Base-by-base conservation (phyloP, 257 asterid species). In the Dorcoceras hygrometricum region DNA sequence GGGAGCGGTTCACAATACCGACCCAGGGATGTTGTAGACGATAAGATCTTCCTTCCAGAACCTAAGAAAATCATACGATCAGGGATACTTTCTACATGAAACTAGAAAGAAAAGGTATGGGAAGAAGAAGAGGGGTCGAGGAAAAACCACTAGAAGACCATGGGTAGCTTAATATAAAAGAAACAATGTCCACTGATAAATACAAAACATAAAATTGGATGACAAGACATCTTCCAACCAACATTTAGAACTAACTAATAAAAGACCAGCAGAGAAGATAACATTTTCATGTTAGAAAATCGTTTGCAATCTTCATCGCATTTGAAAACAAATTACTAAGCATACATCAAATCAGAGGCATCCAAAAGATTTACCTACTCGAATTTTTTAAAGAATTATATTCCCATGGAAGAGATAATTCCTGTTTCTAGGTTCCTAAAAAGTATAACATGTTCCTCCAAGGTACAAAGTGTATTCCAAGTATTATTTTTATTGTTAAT, bases 1-100 rank as follows among this genome's bases (percentile, higher is more conserved):
- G 98, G 55, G 98, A 91, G 34, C 98, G 90, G 66, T 91, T 91
- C 57, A 91, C 98, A 59, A 91, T 72, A 71, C 98, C 98, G 72
- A 91, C 98, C 98, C 98, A 91, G 59, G 98, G 96, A 12, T 78
- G 88, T 68, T 83, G 98, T 75, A 91, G 80, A 57, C 91, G 91
- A 62, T 88, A 88, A 50, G 98, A 76, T 79, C 95, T 89, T 75
- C 98, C 96, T 77, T 91, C 98, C 32, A 89, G 87, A 75, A 91
- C 98, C 98, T 91, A 72, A 43, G 51, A 14, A 43, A 43, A 43
- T 12, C 19, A 43, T 43, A 3, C n/a, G 4, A 43, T 43, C 19
- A 43, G 51, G 51, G n/a, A 25, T 24, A 64, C 50, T 62, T 25
- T 28, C 16, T 59, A 62, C 23, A 55, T 11, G 66, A 63, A 39